phyloP scores from a whole-genome alignment of 129 eudicot species.

The Sambucus nigra region DNA sequence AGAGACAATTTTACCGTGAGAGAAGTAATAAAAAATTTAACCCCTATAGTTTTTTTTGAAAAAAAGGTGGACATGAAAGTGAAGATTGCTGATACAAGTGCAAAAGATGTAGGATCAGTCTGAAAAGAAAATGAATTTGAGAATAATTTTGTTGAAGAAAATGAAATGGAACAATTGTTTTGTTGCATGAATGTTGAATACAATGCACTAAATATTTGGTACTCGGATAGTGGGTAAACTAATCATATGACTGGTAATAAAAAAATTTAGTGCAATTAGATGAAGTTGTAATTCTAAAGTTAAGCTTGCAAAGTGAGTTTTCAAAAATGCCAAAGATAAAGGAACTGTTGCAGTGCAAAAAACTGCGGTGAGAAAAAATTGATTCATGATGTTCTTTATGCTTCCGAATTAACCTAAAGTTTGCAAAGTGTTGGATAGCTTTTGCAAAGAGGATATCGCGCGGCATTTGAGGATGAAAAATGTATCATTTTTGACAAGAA shows the following conservation, averaged over 20 bases:
- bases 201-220: background rate
- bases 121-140: too few relatives aligned
- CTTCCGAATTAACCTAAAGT: background rate
- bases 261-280: background rate
- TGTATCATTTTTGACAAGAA: too few relatives aligned
- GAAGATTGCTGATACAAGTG: background rate
- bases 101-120: background rate
- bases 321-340: background rate
- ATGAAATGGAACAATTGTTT: background rate
- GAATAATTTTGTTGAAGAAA: background rate
- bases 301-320: background rate
- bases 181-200: background rate
- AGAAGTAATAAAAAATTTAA: background rate
- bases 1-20: background rate
- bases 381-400: background rate
- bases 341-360: background rate
- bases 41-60: background rate
- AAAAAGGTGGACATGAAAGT: background rate
- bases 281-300: background rate
- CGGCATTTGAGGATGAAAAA: too few relatives aligned
- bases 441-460: background rate
- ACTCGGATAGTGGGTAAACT: background rate
- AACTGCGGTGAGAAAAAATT: background rate
- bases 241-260: background rate
- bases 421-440: background rate